Percentiles rank a stretch among this genome's conserved stretches.
phyloP scores from a whole-genome alignment of 495 filamentous ascomycete species.

The Xeromyces bisporus region DNA sequence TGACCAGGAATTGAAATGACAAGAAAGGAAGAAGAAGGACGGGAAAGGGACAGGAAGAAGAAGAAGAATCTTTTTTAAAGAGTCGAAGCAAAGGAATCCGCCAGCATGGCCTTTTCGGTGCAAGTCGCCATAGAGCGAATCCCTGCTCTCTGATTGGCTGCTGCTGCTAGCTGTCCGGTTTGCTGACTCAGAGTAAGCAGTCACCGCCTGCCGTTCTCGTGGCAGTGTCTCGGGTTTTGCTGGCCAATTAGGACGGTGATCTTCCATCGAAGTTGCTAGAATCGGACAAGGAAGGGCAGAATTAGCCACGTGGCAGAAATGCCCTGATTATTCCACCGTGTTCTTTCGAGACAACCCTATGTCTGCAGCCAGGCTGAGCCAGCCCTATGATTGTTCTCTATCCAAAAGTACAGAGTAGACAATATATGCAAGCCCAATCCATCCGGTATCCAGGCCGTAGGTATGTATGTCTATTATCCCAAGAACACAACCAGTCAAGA shows the following conservation, averaged over 20 bases:
- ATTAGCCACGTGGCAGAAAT: conserved; percentile 4
- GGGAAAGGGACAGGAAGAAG: conserved; percentile 3
- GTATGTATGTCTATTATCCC: no score
- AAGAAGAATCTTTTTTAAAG: conserved; percentile 6
- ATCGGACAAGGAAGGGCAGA: conserved; percentile 7
- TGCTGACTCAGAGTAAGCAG: conserved; percentile 11
- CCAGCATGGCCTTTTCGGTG: conserved; percentile 32
- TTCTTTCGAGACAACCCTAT: no score
- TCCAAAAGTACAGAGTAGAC: no score
- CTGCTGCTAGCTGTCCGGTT: conserved; percentile 1
- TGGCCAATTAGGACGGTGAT: conserved; percentile 4
- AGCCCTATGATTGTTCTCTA: no score
- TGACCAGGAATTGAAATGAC: no score
- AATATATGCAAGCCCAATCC: no score
- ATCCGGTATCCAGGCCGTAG: no score
- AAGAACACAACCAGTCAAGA: no score
- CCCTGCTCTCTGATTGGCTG: conserved; percentile 24
- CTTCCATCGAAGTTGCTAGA: conserved; percentile 10
- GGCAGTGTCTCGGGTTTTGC: conserved; percentile 3
- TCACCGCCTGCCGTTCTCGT: conserved; percentile 16
- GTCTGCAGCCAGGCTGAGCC: no score
- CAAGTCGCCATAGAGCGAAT: conserved; percentile 20
- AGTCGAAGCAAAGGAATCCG: conserved; percentile 18
- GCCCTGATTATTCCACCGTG: no score
- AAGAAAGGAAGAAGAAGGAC: conserved; percentile 2